phyloP scores from a whole-genome alignment of 1,284 basidiomycete species.

The Ganoderma resinaceum region DNA sequence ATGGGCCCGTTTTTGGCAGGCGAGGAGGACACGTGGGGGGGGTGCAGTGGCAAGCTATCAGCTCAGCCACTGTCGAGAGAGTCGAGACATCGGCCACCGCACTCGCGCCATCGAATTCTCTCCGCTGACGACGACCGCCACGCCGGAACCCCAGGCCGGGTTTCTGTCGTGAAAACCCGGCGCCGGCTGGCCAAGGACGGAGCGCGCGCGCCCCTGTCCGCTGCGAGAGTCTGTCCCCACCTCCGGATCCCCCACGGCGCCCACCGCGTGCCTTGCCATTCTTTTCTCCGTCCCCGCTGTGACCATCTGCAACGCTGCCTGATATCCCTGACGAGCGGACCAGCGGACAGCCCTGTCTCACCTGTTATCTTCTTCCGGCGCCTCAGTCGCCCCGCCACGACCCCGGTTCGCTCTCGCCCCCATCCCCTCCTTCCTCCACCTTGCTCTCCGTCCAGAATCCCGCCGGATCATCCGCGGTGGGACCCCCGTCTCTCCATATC shows the following conservation, averaged over 20 bases:
- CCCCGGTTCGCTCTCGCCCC: conserved; percentile 18
- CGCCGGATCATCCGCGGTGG: conserved; percentile 31
- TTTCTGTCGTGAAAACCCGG: background rate
- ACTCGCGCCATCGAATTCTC: conserved; percentile 16
- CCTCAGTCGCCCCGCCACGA: conserved; percentile 5
- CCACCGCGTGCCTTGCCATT: background rate
- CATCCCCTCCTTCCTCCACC: conserved; percentile 12
- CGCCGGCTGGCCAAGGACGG: conserved; percentile 5
- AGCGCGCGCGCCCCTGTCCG: conserved; percentile 1
- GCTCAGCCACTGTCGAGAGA: conserved; percentile 8
- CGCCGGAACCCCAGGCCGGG: background rate
- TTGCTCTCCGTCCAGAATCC: conserved; percentile 17
- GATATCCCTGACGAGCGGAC: conserved; percentile 10
- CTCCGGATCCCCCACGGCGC: conserved; percentile 14
- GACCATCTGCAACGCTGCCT: conserved; percentile 20
- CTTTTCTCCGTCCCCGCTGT: conserved; percentile 8
- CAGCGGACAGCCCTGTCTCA: conserved; percentile 12
- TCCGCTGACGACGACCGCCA: background rate
- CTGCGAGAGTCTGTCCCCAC: background rate
- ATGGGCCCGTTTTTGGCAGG: conserved; percentile 16
- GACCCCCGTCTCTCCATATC: conserved; percentile 14
- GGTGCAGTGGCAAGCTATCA: conserved; percentile 29
- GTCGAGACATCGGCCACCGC: conserved; percentile 1
- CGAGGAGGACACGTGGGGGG: conserved; percentile 9
- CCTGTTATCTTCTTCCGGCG: conserved; percentile 16